Evolutionary conservation across 140 eudicot species (phyloP).

Genomic region (Stevia rebaudiana): DNA sequence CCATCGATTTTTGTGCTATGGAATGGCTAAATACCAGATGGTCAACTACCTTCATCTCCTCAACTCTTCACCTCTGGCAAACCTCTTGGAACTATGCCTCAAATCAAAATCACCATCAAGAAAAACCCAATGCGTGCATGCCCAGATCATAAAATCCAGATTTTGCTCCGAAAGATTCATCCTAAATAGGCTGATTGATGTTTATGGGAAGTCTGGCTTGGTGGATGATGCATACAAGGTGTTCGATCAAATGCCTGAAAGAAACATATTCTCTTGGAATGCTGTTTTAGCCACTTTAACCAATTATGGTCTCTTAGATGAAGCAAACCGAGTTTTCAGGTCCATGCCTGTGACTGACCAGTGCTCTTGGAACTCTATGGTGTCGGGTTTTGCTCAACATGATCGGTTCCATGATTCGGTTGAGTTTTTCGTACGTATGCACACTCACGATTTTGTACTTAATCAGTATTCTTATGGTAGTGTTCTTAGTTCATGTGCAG

Average conservation of each 20-base stretch:
- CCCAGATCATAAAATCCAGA: slow-evolving; percentile 54
- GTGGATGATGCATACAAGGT: slow-evolving; percentile 50
- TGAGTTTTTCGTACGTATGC: slow-evolving; percentile 59
- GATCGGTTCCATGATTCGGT: slow-evolving; percentile 53
- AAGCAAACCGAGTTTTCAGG: slow-evolving; percentile 41
- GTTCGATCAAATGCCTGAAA: slow-evolving; percentile 64
- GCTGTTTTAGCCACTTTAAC: slow-evolving; percentile 44
- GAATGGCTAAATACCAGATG: slow-evolving; percentile 47
- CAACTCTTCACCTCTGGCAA: slow-evolving; percentile 64
- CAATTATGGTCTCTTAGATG: slow-evolving; percentile 46
- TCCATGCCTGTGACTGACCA: slow-evolving; percentile 68
- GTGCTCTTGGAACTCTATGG: slow-evolving; percentile 96
- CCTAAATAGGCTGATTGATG: slow-evolving; percentile 65
- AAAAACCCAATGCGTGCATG: slow-evolving; percentile 46
- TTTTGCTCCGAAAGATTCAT: slow-evolving; percentile 65
- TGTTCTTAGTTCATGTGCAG: slow-evolving; percentile 80
- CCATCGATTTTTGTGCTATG: slow-evolving; percentile 18
- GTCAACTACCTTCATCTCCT: slow-evolving; percentile 23
- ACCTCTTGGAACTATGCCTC: slow-evolving; percentile 48
- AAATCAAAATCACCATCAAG: slow-evolving; percentile 44
- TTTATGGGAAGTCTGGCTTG: slow-evolving; percentile 53
- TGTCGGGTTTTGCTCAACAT: slow-evolving; percentile 74
- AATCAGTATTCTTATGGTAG: slow-evolving; percentile 81
- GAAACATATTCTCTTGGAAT: slow-evolving; percentile 70
- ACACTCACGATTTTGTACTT: slow-evolving; percentile 44